Evolutionary conservation across 2,329 filamentous ascomycete species (phyloP), one percentile per base, ranked within the genome.

Genomic region (Claviceps sp.): DNA sequence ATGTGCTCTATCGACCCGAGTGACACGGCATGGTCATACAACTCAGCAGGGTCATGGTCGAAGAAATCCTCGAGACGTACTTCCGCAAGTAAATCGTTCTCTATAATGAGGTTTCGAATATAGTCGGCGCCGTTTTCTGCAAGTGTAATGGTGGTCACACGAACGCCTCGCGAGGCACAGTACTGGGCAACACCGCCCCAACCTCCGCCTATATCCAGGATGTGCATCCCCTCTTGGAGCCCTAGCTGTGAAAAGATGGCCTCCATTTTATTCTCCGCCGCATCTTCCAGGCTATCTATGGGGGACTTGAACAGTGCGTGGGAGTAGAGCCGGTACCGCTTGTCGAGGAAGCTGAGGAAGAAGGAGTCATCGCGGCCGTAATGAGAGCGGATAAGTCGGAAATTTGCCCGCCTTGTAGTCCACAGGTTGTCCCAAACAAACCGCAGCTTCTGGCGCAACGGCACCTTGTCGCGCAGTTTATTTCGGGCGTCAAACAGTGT

Each of bases 101-200:
- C 49, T 6, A 20, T 14, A 11, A 50, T 50, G 30, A 50, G 49
- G 30, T 46, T 37, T 18, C 36, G 49, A 8, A 46, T 7, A 20
- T 14, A 50, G 9, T 2, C 5, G 18, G 42, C 49, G 18, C 49
- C 34, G 42, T 38, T 38, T 2, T 37, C 30, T 14, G 42, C 49
- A 36, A 50, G 22, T 4, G 49, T 50, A 2, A 50, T 18, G 3
- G 42, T 46, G 37, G 49, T 50, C 34, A 50, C 49, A 20, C 38
- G 49, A 22, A 50, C 36, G 49, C 49, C 49, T 38, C 49, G 30
- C 30, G 34, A 4, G 22, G 49, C 41, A 20, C 49, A 50, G 36
- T 50, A 50, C 34, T 50, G 30, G 7, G 49, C 46, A 16, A 50
- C 42, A 20, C 49, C 49, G 8, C 49, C 49, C 49, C 49, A 50